phyloP scores from a whole-genome alignment of 768 basidiomycete species.

The Boletus eberwhitei region DNA sequence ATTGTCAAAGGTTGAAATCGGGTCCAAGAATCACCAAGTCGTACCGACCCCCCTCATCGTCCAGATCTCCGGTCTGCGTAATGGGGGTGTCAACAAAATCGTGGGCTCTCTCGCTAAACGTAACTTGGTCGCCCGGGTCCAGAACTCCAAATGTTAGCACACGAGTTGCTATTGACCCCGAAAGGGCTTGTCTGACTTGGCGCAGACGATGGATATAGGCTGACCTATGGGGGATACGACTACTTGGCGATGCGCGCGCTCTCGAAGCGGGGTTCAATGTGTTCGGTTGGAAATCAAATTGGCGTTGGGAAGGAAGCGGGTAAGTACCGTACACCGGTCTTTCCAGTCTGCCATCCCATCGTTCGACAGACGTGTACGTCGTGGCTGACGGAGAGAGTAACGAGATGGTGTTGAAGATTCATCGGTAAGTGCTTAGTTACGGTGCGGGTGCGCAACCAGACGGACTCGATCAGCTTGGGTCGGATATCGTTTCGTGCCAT shows the following conservation, averaged over 20 bases:
- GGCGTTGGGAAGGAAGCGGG: slow-evolving; percentile 99
- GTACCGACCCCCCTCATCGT: slow-evolving; percentile 87
- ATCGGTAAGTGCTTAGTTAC: slow-evolving; percentile 53
- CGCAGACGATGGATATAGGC: slow-evolving; percentile 91
- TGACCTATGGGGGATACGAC: slow-evolving; percentile 99
- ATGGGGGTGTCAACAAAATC: slow-evolving; percentile 91
- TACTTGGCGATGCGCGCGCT: slow-evolving; percentile 91
- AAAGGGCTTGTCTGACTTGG: slow-evolving; percentile 2
- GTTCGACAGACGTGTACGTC: slow-evolving; percentile 68
- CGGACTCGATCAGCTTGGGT: slow-evolving; percentile 61
- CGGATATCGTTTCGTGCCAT: slow-evolving; percentile 97
- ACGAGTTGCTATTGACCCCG: neutral
- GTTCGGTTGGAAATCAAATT: slow-evolving; percentile 95
- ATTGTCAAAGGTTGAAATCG: slow-evolving; percentile 83
- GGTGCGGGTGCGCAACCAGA: neutral
- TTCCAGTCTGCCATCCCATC: neutral
- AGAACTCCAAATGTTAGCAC: slow-evolving; percentile 82
- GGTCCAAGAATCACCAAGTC: slow-evolving; percentile 96
- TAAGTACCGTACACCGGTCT: slow-evolving; percentile 29
- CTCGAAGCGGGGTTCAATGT: slow-evolving; percentile 83
- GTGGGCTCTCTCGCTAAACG: slow-evolving; percentile 89
- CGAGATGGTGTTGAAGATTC: slow-evolving; percentile 89
- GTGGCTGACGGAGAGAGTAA: slow-evolving; percentile 83
- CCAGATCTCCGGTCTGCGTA: slow-evolving; percentile 88
- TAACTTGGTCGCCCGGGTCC: slow-evolving; percentile 83